phyloP scores from a whole-genome alignment of 176 grass and related monocot species.

The Neostapfia colusana region DNA sequence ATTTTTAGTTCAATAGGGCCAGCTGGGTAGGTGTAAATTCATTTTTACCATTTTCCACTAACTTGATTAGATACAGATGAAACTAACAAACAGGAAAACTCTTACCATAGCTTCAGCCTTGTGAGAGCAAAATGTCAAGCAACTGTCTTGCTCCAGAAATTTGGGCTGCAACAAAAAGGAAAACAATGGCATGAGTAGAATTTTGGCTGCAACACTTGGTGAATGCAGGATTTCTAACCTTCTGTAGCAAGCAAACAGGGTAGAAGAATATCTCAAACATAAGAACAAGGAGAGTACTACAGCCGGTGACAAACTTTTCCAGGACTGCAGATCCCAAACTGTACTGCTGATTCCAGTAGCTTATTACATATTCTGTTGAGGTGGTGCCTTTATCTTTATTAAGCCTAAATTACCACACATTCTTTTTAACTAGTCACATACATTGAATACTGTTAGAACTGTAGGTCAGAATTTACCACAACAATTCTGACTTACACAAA shows the following conservation, averaged over 20 bases:
- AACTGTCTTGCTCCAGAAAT: conserved; percentile 71
- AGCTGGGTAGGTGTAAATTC: not conserved
- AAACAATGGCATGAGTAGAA: not conserved
- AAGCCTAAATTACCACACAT: not conserved
- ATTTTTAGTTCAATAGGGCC: not conserved
- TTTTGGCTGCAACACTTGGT: too few species aligned
- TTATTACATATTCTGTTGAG: conserved; percentile 14
- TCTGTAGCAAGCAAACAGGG: conserved; percentile 23
- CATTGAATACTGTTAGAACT: not conserved
- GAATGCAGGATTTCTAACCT: conserved; percentile 7
- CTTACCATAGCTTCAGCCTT: conserved; percentile 73
- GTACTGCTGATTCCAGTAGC: not conserved
- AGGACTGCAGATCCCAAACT: conserved; percentile 3
- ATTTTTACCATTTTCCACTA: not conserved
- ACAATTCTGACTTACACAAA: conserved; percentile 22
- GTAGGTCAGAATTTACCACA: conserved; percentile 10
- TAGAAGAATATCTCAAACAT: conserved; percentile 9
- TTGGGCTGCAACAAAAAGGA: conserved; percentile 60
- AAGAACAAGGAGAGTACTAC: conserved; percentile 12
- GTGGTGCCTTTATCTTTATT: not conserved
- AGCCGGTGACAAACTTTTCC: not conserved
- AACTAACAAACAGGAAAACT: conserved; percentile 4
- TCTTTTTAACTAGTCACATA: not conserved
- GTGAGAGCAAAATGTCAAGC: conserved; percentile 75
- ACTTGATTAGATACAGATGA: not conserved